A percentile compares a stretch with the other conserved stretches of the same genome.
Evolutionary conservation across 805 yeast species (phyloP).

Genomic region (Saturnispora hagleri): DNA sequence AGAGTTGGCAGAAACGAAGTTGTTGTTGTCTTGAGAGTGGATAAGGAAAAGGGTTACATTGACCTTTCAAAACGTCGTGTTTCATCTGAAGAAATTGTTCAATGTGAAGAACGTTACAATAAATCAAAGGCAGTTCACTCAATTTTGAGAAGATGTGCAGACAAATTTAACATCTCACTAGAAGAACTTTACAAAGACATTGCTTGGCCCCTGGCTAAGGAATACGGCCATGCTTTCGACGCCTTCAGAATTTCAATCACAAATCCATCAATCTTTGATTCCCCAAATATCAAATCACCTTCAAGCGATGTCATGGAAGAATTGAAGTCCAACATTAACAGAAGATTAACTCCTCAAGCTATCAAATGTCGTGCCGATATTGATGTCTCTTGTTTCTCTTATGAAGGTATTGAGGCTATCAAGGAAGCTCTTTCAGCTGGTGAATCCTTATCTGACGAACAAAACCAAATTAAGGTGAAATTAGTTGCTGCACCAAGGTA

Average conservation of each 20-base stretch:
- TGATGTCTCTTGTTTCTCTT: constrained; percentile 93
- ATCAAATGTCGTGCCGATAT: constrained; percentile 97
- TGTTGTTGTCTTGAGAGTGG: constrained; percentile 95
- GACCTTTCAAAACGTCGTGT: constrained; percentile 97
- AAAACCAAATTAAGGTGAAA: constrained; percentile 83
- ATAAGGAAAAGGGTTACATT: constrained; percentile 96
- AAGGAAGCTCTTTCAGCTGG: constrained; percentile 82
- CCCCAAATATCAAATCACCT: constrained; percentile 48
- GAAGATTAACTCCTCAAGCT: constrained; percentile 96
- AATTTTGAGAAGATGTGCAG: constrained; percentile 97
- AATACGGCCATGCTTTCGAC: constrained; percentile 94
- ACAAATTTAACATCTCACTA: constrained; percentile 81
- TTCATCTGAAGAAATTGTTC: constrained; percentile 91
- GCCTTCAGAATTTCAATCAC: constrained; percentile 95
- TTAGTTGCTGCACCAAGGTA: constrained; percentile 96
- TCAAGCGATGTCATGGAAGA: constrained; percentile 70
- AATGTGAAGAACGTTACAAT: constrained; percentile 95
- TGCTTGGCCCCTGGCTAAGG: constrained; percentile 96
- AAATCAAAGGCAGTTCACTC: constrained; percentile 97
- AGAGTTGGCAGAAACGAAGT: constrained; percentile 98
- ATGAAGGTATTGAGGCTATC: constrained; percentile 97
- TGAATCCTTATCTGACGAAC: constrained; percentile 74
- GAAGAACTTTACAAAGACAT: constrained; percentile 79
- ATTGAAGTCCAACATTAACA: constrained; percentile 75
- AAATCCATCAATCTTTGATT: constrained; percentile 80